phyloP scores from a whole-genome alignment of 2,329 filamentous ascomycete species.

The Pezicula radicicola region DNA sequence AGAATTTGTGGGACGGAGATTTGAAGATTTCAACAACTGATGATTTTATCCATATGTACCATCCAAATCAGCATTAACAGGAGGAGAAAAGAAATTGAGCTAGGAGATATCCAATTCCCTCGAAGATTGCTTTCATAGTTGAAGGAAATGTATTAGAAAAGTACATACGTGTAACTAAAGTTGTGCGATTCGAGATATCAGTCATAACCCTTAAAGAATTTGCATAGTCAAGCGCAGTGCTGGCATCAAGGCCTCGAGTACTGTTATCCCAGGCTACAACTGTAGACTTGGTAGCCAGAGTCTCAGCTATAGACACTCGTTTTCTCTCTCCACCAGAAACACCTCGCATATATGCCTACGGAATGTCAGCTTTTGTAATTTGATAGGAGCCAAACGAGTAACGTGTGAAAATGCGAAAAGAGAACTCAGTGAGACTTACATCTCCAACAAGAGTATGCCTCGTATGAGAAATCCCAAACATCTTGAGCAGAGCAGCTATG shows the following conservation, averaged over 20 bases:
- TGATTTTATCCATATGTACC: too few species aligned
- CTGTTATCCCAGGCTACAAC: slow-evolving; percentile 80
- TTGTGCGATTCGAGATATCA: slow-evolving; percentile 69
- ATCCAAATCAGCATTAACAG: too few species aligned
- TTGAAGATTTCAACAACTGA: too few species aligned
- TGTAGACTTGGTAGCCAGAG: slow-evolving; percentile 68
- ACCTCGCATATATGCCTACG: slow-evolving; percentile 53
- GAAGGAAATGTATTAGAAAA: too few species aligned
- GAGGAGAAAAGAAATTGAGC: too few species aligned
- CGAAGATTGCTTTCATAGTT: too few species aligned
- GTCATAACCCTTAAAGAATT: slow-evolving; percentile 71
- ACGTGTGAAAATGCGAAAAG: too few species aligned
- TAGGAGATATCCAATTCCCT: too few species aligned
- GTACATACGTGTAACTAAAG: slow-evolving; percentile 49
- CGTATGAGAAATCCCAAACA: slow-evolving; percentile 77
- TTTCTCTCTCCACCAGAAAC: slow-evolving; percentile 80
- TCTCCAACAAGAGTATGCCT: slow-evolving; percentile 75
- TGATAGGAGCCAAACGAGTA: slow-evolving; percentile 26
- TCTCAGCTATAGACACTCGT: slow-evolving; percentile 76
- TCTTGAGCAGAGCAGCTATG: slow-evolving; percentile 67
- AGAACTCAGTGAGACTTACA: too few species aligned
- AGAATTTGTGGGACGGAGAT: too few species aligned
- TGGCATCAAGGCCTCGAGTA: slow-evolving; percentile 76
- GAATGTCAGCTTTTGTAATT: neutral
- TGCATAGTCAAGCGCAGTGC: slow-evolving; percentile 75